Base-by-base conservation (phyloP, 129 eudicot species). In the Centaurea solstitialis region DNA sequence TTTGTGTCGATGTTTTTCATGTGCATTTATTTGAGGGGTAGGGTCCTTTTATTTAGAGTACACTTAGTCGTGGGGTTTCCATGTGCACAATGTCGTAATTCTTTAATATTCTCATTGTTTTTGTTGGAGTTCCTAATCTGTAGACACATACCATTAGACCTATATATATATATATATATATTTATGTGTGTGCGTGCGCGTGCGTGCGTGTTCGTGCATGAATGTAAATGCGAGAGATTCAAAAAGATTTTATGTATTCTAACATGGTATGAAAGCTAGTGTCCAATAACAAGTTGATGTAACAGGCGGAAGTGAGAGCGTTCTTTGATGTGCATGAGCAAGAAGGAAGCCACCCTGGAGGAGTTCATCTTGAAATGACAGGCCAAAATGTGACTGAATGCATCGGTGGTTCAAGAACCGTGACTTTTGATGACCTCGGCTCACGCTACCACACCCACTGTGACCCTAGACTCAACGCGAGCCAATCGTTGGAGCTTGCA, bases 391-490 rank as follows among this genome's bases (percentile, higher is more conserved):
- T 94, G 83, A 94, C 98, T 0, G 98, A 94, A 72, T 94, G 98
- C 88, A 92, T 94, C 20, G 98, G 98, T 8, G 98, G 98, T 62
- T 93, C 98, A 70, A 85, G 89, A 79, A 92, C 96, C 4, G 91
- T 94, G 38, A 94, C 98, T n/a, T 94, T 92, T 79, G 97, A 94
- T 45, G 98, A 94, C 80, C 83, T 94, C 75, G 86, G 90, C 75
- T 94, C 98, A 28, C 95, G 98, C 43, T 94, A 94, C 97, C 98
- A 94, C 89, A 94, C 98, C 17, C 98, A 94, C 82, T 94, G 98
- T 9, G 98, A 94, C 84, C 98, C 98, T 2, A 83, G 98, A 61
- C 89, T 94, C 62, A 94, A 94, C 28, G 97, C 97, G 6, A 92
- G 97, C 39, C 98, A 94, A 4, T 92, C 98, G 15, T 90, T 94